Evolutionary conservation across 805 yeast genomes (phyloP).

Genomic region (Hanseniaspora nectarophila): DNA sequence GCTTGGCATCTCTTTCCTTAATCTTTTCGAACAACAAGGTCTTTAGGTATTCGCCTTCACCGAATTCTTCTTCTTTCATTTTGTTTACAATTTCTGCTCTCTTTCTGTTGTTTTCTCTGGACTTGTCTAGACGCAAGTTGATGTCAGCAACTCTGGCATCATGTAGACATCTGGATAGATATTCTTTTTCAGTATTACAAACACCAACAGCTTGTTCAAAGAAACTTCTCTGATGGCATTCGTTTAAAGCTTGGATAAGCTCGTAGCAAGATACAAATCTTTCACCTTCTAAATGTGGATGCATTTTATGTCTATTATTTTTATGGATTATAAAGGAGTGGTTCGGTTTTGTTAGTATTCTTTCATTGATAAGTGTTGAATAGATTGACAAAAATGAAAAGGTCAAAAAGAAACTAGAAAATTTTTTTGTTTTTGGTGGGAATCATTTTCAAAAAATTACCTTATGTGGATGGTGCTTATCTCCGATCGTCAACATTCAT

Average conservation of each 20-base stretch:
- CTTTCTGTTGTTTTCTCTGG: slow-evolving; percentile 44
- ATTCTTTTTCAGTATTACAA: slow-evolving; percentile 76
- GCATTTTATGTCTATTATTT: slow-evolving; percentile 28
- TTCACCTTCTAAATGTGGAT: slow-evolving; percentile 43
- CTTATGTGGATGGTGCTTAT: no score
- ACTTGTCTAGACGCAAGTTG: slow-evolving; percentile 39
- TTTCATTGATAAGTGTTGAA: no score
- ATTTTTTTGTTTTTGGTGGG: no score
- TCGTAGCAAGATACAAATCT: slow-evolving; percentile 59
- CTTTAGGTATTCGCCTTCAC: slow-evolving; percentile 59
- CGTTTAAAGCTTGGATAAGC: slow-evolving; percentile 74
- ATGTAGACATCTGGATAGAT: slow-evolving; percentile 66
- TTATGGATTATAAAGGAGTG: neutral
- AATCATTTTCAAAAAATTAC: no score
- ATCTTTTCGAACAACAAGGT: slow-evolving; percentile 48
- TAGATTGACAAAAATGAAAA: neutral
- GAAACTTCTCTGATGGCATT: slow-evolving; percentile 67
- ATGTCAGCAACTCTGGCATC: slow-evolving; percentile 56
- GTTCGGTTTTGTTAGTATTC: neutral
- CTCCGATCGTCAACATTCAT: no score
- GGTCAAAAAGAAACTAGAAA: neutral
- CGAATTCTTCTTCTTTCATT: slow-evolving; percentile 66
- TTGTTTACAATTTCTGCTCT: slow-evolving; percentile 47
- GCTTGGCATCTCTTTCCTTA: slow-evolving; percentile 26
- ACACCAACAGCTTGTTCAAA: slow-evolving; percentile 62